Conservation (phyloP, 139 green algal genomes). For the Closterium sp. region DNA sequence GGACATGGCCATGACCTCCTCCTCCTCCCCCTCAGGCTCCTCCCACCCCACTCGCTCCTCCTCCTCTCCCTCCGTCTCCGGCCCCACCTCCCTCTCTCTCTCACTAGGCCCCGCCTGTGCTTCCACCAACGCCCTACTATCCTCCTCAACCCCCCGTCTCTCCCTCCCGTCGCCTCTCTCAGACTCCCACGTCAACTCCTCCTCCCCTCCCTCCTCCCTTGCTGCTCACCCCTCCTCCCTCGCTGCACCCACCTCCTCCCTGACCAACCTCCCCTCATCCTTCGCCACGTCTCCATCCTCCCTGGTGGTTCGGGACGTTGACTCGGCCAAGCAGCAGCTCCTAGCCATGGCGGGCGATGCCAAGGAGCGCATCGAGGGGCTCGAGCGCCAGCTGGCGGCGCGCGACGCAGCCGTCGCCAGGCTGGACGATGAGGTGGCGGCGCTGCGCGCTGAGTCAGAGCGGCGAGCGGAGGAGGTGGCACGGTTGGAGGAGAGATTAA, state of each 20-base stretch:
- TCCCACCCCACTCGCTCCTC: neutral
- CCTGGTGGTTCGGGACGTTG: neutral
- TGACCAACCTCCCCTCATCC: neutral
- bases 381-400: neutral
- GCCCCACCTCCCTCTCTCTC: neutral
- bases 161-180: neutral
- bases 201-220: neutral
- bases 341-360: neutral
- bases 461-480: neutral
- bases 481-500: neutral
- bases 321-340: neutral
- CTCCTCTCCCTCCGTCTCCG: neutral
- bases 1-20: neutral
- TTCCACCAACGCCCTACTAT: neutral
- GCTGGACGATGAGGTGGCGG: neutral
- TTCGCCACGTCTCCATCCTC: neutral
- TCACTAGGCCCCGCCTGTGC: neutral
- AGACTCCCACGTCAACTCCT: neutral
- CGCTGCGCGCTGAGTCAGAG: neutral
- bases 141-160: too few relatives aligned
- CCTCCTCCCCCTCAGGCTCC: neutral
- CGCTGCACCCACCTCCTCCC: neutral
- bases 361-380: neutral
- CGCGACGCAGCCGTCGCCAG: neutral
- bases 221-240: neutral